Evolutionary conservation across 2,329 filamentous ascomycete genomes (phyloP).

Genomic region (Pseudogymnoascus sp.): DNA sequence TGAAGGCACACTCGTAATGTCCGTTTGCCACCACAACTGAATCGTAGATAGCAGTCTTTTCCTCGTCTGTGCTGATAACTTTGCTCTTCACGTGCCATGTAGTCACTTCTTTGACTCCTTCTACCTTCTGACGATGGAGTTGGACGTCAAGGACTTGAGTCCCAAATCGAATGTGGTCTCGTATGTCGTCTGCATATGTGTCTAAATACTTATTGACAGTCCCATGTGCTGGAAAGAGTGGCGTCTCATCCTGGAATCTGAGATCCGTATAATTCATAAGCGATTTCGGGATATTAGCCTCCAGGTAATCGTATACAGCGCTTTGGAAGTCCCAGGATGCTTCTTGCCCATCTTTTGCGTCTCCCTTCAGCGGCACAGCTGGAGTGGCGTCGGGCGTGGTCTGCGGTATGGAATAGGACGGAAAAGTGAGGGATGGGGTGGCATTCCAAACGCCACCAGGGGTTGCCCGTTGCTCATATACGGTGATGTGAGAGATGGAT

Average conservation of each 20-base stretch:
- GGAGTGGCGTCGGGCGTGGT: slow-evolving; percentile 53
- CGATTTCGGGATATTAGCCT: slow-evolving; percentile 77
- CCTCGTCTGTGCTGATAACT: slow-evolving; percentile 21
- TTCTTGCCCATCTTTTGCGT: slow-evolving; percentile 11
- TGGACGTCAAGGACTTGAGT: slow-evolving; percentile 59
- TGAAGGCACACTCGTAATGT: slow-evolving; percentile 62
- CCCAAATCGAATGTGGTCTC: slow-evolving; percentile 59
- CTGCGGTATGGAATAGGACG: slow-evolving; percentile 38
- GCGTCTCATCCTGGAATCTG: slow-evolving; percentile 53
- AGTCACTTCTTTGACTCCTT: slow-evolving; percentile 25
- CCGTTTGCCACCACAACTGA: slow-evolving; percentile 69
- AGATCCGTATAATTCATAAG: slow-evolving; percentile 75
- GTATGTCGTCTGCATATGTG: slow-evolving; percentile 56
- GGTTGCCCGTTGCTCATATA: slow-evolving; percentile 74
- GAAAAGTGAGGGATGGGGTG: slow-evolving; percentile 38
- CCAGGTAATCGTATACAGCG: slow-evolving; percentile 71
- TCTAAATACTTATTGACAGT: slow-evolving; percentile 68
- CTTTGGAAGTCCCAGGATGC: slow-evolving; percentile 33
- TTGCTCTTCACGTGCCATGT: slow-evolving; percentile 14
- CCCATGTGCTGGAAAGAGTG: slow-evolving; percentile 67
- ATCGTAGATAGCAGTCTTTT: slow-evolving; percentile 42
- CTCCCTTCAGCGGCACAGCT: slow-evolving; percentile 53
- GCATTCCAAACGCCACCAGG: slow-evolving; percentile 87
- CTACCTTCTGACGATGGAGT: slow-evolving; percentile 19
- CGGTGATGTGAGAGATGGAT: slow-evolving; percentile 58